These are phyloP conservation scores for Metarhizium anisopliae DNA, from an alignment of 2,329 filamentous ascomycete species.

Conservation along the genomic window DNA sequence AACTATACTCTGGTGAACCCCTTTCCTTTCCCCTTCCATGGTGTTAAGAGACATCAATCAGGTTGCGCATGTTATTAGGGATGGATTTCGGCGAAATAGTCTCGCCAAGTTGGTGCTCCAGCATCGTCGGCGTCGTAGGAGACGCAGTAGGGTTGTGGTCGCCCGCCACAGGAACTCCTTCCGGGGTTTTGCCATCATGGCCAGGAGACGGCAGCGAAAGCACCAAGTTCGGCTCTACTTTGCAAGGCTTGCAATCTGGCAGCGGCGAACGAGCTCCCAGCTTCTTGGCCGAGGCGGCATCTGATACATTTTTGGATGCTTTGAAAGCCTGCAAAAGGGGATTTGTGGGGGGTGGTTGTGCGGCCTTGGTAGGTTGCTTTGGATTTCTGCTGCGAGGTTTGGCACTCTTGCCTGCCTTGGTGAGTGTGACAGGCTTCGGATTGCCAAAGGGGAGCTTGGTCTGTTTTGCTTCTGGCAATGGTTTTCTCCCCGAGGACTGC, in stretches of 20 bases:
- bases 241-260: constrained; percentile 2
- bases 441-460: constrained; percentile 38
- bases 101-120: constrained; percentile 9
- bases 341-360: constrained; percentile 29
- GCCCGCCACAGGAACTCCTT: constrained; percentile 1
- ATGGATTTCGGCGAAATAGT: constrained; percentile 36
- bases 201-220: not conserved
- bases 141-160: constrained; percentile 4
- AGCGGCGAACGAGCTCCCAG: constrained; percentile 5
- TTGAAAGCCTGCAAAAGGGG: constrained; percentile 34
- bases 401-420: constrained; percentile 11
- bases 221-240: not conserved
- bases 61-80: constrained; percentile 29
- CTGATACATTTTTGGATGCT: constrained; percentile 28
- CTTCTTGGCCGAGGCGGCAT: constrained; percentile 13
- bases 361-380: constrained; percentile 26
- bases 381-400: constrained; percentile 24
- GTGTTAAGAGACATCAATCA: constrained; percentile 21
- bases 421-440: constrained; percentile 9
- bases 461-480: constrained; percentile 37
- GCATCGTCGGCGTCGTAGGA: constrained; percentile 9
- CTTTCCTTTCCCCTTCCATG: not conserved
- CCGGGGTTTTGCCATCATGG: not conserved
- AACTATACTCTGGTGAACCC: not conserved
- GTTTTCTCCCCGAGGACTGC: constrained; percentile 29